Evolutionary conservation across 352 stramenopile genomes (phyloP).

Genomic region (Pythium rishiriense): DNA sequence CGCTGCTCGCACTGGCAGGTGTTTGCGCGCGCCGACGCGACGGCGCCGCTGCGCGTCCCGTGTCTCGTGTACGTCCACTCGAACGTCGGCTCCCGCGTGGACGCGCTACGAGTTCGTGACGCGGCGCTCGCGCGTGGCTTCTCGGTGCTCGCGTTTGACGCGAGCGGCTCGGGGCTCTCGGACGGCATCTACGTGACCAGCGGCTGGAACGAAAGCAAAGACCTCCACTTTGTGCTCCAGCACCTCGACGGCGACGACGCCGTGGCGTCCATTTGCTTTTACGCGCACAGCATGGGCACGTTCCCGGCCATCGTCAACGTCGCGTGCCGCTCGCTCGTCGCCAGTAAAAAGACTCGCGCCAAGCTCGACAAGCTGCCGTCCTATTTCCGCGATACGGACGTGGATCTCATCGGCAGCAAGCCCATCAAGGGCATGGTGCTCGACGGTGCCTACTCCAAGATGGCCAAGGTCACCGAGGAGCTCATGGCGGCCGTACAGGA

Average conservation of each 20-base stretch:
- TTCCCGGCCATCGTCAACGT: constrained; percentile 83
- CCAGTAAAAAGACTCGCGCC: constrained; percentile 42
- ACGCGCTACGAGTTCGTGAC: constrained; percentile 68
- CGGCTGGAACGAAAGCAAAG: constrained; percentile 79
- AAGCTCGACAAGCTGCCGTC: constrained; percentile 64
- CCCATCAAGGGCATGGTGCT: constrained; percentile 73
- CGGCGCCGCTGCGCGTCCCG: constrained; percentile 28
- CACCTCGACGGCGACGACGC: constrained; percentile 46
- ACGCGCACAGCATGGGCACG: constrained; percentile 82
- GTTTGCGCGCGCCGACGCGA: constrained; percentile 30
- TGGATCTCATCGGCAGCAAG: constrained; percentile 38
- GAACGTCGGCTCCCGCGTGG: constrained; percentile 77
- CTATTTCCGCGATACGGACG: constrained; percentile 45
- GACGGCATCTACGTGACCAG: constrained; percentile 87
- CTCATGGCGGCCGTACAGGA: constrained; percentile 61
- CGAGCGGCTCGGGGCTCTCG: constrained; percentile 69
- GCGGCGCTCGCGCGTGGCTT: constrained; percentile 64
- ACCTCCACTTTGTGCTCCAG: constrained; percentile 73
- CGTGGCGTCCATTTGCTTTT: constrained; percentile 66
- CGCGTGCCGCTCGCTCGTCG: constrained; percentile 51
- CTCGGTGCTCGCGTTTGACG: constrained; percentile 84
- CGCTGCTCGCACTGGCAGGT: constrained; percentile 80
- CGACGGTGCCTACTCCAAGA: constrained; percentile 73
- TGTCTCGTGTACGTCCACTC: constrained; percentile 84
- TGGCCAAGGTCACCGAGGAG: constrained; percentile 66